Conservation (phyloP, 1,139 yeast genomes). For the Hemisphaericaspora xylofermentans region DNA sequence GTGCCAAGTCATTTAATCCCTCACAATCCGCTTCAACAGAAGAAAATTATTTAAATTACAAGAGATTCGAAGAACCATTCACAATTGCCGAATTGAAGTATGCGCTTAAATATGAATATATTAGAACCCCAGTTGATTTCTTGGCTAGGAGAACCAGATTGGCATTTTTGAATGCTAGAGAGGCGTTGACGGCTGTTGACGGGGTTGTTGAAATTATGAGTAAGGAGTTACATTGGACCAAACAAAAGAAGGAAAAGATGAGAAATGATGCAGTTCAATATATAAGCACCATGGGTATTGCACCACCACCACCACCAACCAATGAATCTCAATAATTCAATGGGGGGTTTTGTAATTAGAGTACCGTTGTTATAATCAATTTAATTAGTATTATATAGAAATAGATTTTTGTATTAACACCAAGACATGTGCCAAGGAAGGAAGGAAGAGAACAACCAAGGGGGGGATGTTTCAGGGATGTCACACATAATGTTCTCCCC, state of each 20-base stretch:
- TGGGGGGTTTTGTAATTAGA: too few species aligned
- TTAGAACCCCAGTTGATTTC: conserved; percentile 86
- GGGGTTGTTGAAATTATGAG: conserved; percentile 87
- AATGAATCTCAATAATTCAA: neutral
- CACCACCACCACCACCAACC: neutral
- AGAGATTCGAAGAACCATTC: conserved; percentile 78
- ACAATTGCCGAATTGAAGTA: conserved; percentile 89
- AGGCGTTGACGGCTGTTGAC: conserved; percentile 78
- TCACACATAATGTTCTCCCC: too few species aligned
- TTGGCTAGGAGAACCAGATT: conserved; percentile 91
- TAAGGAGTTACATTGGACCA: conserved; percentile 73
- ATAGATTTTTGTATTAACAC: too few species aligned
- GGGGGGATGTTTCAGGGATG: too few species aligned
- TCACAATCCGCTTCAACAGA: conserved; percentile 32
- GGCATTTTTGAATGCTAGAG: conserved; percentile 87
- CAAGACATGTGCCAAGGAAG: too few species aligned
- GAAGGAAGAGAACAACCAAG: too few species aligned
- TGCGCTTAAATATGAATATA: conserved; percentile 79
- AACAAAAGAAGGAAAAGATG: conserved; percentile 57
- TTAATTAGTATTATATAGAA: too few species aligned
- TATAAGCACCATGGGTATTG: conserved; percentile 54
- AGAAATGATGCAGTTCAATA: conserved; percentile 51
- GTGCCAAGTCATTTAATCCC: conserved; percentile 34
- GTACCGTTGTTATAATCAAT: too few species aligned
- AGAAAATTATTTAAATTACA: conserved; percentile 42